Percentiles rank a stretch among this genome's conserved stretches.
Evolutionary conservation across 345 rosid genomes (phyloP).

Genomic region (Eutrema heterophyllum): DNA sequence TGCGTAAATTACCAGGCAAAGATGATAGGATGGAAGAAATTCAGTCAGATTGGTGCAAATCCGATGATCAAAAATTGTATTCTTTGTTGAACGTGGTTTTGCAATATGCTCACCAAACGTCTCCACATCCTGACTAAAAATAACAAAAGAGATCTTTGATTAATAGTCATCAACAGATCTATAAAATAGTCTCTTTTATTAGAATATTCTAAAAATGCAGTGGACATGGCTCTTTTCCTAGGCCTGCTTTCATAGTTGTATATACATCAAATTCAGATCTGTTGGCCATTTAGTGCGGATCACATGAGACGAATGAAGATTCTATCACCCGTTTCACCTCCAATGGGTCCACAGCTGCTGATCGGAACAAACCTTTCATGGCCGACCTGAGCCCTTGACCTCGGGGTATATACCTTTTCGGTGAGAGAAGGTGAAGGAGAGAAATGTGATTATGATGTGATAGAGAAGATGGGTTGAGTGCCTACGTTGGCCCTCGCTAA

Average conservation of each 20-base stretch:
- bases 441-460: no score
- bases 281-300: not conserved
- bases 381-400: not conserved
- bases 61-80: not conserved
- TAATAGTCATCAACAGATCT: constrained; percentile 22
- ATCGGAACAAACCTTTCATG: not conserved
- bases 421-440: no score
- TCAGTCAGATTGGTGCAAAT: constrained; percentile 19
- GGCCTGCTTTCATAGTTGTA: not conserved
- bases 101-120: constrained; percentile 14
- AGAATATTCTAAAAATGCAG: constrained; percentile 31
- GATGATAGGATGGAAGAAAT: constrained; percentile 9
- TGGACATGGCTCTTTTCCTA: not conserved
- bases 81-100: constrained; percentile 14
- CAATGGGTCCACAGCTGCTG: not conserved
- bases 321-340: not conserved
- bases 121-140: constrained; percentile 23
- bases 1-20: constrained; percentile 10
- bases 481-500: not conserved
- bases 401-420: not conserved
- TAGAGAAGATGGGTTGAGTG: not conserved
- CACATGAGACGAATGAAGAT: not conserved
- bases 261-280: not conserved
- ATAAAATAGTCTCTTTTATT: constrained; percentile 23
- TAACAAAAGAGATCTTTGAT: constrained; percentile 10